Conservation (phyloP, 768 basidiomycete species). For the Suillus brevipes region DNA sequence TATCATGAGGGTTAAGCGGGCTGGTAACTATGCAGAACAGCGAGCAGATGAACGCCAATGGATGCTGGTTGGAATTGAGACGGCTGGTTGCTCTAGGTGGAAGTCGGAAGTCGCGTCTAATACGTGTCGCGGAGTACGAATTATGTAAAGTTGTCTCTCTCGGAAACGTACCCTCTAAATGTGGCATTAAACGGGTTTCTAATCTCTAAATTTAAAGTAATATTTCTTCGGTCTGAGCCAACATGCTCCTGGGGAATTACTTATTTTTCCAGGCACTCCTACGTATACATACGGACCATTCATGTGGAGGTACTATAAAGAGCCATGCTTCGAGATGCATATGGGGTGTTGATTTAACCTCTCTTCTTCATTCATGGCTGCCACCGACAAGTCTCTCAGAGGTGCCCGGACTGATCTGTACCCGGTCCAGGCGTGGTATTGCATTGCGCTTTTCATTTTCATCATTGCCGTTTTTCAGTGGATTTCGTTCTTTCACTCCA, state of each 20-base stretch:
- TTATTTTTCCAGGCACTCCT: not conserved
- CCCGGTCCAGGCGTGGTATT: conserved; percentile 16
- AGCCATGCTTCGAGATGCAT: not conserved
- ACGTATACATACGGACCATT: too few species aligned
- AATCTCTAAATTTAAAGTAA: not conserved
- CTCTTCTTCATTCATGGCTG: not conserved
- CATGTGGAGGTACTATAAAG: not conserved
- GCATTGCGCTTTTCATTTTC: conserved; percentile 14
- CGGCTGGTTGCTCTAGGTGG: not conserved
- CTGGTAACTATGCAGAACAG: not conserved
- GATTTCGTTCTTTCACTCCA: conserved; percentile 16
- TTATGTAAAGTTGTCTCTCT: not conserved
- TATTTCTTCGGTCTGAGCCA: not conserved
- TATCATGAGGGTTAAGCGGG: not conserved
- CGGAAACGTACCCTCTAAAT: not conserved
- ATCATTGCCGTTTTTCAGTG: conserved; percentile 15
- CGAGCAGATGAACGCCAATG: not conserved
- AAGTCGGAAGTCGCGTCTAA: not conserved
- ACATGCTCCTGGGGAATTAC: not conserved
- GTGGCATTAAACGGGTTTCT: not conserved
- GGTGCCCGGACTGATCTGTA: conserved; percentile 5
- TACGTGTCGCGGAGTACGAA: not conserved
- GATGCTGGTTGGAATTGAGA: not conserved
- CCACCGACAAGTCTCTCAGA: conserved; percentile 10
- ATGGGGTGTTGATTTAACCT: too few species aligned